Conservation (phyloP, 306 rosid genomes). For the Inga leiocalycina region DNA sequence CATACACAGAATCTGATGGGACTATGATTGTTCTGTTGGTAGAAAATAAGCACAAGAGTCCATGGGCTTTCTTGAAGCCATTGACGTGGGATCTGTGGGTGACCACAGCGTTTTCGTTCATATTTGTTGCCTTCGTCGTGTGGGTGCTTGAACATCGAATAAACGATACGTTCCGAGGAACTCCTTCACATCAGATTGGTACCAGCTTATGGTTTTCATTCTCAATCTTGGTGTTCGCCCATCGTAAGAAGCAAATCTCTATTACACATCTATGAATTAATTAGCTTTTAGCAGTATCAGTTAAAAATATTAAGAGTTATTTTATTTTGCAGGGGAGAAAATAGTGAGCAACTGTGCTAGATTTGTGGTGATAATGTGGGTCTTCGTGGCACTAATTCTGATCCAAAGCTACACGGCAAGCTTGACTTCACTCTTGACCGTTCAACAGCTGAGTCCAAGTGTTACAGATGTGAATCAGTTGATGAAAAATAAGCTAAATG, state of each 20-base stretch:
- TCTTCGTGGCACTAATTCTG: conserved; percentile 60
- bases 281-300: neutral
- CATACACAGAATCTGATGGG: conserved; percentile 65
- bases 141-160: conserved; percentile 65
- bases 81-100: conserved; percentile 57
- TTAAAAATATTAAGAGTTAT: neutral
- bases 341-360: conserved; percentile 58
- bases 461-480: conserved; percentile 46
- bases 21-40: conserved; percentile 59
- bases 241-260: conserved; percentile 39
- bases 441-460: conserved; percentile 53
- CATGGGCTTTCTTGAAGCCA: conserved; percentile 75
- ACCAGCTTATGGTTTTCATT: conserved; percentile 73
- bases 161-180: conserved; percentile 59
- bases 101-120: conserved; percentile 40
- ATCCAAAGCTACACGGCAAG: conserved; percentile 75
- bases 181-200: conserved; percentile 55
- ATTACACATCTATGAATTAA: neutral
- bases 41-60: conserved; percentile 33
- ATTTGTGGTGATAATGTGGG: conserved; percentile 63
- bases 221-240: conserved; percentile 57
- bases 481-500: conserved; percentile 34
- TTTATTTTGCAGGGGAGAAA: conserved; percentile 48
- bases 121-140: conserved; percentile 57
- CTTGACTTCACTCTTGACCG: conserved; percentile 60